phyloP scores from a whole-genome alignment of 352 stramenopile genomes.

The Phytophthora sp. region DNA sequence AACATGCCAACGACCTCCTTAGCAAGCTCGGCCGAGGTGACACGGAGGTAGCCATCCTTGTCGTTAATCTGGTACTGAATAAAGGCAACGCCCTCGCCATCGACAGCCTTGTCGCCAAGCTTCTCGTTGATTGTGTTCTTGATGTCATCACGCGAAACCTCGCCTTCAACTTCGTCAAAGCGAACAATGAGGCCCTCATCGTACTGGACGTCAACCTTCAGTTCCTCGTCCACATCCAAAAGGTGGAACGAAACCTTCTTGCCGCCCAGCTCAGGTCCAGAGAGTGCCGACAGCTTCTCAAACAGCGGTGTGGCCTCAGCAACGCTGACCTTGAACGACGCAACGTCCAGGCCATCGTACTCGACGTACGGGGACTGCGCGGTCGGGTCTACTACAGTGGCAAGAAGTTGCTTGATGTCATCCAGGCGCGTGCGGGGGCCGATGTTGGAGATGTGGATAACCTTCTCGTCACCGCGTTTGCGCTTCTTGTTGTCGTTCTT shows the following conservation, averaged over 20 bases:
- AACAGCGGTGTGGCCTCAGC: constrained; percentile 61
- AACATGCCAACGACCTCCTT: constrained; percentile 73
- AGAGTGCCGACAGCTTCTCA: constrained; percentile 72
- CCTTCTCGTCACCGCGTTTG: constrained; percentile 78
- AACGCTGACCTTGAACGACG: constrained; percentile 70
- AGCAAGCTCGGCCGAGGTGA: constrained; percentile 63
- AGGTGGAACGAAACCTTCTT: constrained; percentile 84
- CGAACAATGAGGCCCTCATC: constrained; percentile 88
- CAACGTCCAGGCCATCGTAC: constrained; percentile 79
- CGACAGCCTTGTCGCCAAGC: constrained; percentile 68
- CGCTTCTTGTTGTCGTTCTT: constrained; percentile 77
- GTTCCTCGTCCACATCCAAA: constrained; percentile 67
- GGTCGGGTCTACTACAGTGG: constrained; percentile 50
- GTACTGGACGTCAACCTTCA: constrained; percentile 82
- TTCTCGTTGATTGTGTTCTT: constrained; percentile 88
- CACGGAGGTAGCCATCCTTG: constrained; percentile 68
- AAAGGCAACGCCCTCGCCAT: constrained; percentile 75
- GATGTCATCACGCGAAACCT: constrained; percentile 87
- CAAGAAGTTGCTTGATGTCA: constrained; percentile 87
- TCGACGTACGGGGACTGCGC: constrained; percentile 77
- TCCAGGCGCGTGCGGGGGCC: constrained; percentile 69
- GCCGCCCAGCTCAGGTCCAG: constrained; percentile 64
- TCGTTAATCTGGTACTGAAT: constrained; percentile 88
- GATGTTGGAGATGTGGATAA: constrained; percentile 86
- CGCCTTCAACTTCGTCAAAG: constrained; percentile 77